phyloP scores from a whole-genome alignment of 352 stramenopile genomes.

The Phytophthora podocarpi region DNA sequence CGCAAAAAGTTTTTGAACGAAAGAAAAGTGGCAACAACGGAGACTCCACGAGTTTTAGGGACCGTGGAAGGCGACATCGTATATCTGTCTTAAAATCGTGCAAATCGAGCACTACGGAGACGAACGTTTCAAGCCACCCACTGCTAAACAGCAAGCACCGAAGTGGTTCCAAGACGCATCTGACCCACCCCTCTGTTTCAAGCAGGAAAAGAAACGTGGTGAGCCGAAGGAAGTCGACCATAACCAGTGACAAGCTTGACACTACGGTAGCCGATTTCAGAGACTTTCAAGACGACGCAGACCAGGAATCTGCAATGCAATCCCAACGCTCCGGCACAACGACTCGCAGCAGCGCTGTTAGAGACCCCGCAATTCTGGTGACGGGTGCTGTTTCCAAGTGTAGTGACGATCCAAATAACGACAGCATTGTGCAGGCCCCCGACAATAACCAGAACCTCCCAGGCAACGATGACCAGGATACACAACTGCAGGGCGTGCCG shows the following conservation, averaged over 20 bases:
- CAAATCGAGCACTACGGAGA: neutral
- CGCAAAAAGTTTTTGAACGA: neutral
- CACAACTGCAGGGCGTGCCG: neutral
- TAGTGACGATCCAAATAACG: no score
- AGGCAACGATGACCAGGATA: neutral
- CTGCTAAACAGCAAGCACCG: slow-evolving; percentile 13
- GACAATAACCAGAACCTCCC: neutral
- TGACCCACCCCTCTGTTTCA: neutral
- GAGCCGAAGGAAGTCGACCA: slow-evolving; percentile 2
- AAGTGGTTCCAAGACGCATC: slow-evolving; percentile 2
- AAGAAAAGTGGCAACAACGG: neutral
- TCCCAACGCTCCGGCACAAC: slow-evolving; percentile 15
- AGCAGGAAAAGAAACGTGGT: slow-evolving; percentile 21
- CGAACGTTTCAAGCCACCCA: slow-evolving; percentile 4
- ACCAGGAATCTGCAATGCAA: neutral
- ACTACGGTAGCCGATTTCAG: neutral
- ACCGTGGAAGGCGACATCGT: slow-evolving; percentile 6
- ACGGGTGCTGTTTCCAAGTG: neutral
- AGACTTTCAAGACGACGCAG: neutral
- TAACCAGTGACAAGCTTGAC: neutral
- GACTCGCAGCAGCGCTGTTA: neutral
- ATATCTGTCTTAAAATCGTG: slow-evolving; percentile 1
- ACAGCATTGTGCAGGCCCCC: no score
- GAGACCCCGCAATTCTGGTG: neutral
- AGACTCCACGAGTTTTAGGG: neutral